A percentile compares a stretch with the other conserved stretches of the same genome.
Conservation (phyloP, 2,329 filamentous ascomycete genomes). For the Fusarium sublunatum region DNA sequence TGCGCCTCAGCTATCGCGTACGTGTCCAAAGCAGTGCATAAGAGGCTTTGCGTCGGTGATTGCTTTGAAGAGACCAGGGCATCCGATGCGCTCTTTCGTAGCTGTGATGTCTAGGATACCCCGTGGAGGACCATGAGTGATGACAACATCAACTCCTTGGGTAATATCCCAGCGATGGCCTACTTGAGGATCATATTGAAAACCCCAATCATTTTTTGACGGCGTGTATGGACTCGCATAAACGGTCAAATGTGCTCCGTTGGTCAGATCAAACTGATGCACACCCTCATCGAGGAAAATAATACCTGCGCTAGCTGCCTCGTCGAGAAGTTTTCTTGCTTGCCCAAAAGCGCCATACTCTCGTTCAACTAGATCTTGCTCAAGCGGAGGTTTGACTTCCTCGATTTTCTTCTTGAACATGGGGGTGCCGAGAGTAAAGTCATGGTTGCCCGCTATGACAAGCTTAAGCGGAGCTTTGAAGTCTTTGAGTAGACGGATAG, state of each 20-base stretch:
- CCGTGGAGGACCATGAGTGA: conserved; percentile 51
- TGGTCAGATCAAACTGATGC: conserved; percentile 54
- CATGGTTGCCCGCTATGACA: conserved; percentile 63
- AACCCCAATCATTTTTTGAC: conserved; percentile 53
- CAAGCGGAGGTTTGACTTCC: background rate
- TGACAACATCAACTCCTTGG: conserved; percentile 42
- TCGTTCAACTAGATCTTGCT: conserved; percentile 1
- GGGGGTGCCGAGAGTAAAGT: conserved; percentile 55
- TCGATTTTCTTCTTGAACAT: conserved; percentile 49
- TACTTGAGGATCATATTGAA: conserved; percentile 53
- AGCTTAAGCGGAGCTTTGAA: conserved; percentile 60
- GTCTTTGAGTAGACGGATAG: conserved; percentile 52
- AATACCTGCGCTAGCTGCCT: conserved; percentile 47
- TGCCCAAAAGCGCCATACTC: conserved; percentile 55
- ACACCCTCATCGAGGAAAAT: conserved; percentile 57
- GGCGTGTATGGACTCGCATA: conserved; percentile 61
- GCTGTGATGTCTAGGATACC: conserved; percentile 56
- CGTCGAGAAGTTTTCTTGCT: conserved; percentile 44
- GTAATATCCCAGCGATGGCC: conserved; percentile 41
- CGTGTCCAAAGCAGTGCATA: conserved; percentile 54
- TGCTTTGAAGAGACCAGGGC: conserved; percentile 44
- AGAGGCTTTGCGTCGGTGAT: conserved; percentile 43
- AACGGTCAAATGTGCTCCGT: conserved; percentile 55
- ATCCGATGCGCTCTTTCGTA: conserved; percentile 44
- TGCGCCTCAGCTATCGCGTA: conserved; percentile 50